Percentiles rank a stretch among this genome's conserved stretches.
Conservation (phyloP, 2,329 filamentous ascomycete species). For the Acrodontium crateriforme region DNA sequence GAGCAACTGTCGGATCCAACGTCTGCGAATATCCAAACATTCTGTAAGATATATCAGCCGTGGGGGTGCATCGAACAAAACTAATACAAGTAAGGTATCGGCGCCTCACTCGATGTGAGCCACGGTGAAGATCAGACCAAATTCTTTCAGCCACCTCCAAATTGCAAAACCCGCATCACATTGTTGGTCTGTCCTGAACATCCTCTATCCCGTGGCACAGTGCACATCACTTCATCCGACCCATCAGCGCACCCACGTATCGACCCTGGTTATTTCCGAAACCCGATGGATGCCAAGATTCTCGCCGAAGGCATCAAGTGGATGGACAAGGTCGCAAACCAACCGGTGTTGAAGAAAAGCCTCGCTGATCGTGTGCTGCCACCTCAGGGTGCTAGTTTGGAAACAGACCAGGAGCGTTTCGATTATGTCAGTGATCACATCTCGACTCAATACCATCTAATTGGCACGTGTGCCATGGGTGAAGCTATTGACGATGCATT, state of each 20-base stretch:
- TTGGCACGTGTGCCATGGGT: conserved; percentile 23
- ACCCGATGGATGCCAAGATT: conserved; percentile 19
- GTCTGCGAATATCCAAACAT: conserved; percentile 25
- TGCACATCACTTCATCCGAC: conserved; percentile 18
- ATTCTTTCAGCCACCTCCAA: conserved; percentile 20
- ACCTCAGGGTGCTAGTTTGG: conserved; percentile 13
- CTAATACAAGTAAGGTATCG: conserved; percentile 11
- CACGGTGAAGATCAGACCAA: conserved; percentile 15
- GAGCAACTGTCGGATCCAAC: conserved; percentile 19
- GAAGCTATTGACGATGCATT: conserved; percentile 19
- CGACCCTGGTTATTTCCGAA: conserved; percentile 20
- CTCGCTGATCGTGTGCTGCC: conserved; percentile 26
- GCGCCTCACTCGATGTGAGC: conserved; percentile 18
- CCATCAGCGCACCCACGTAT: conserved; percentile 16
- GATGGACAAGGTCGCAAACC: conserved; percentile 30
- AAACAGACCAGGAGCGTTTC: conserved; percentile 14
- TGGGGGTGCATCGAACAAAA: neutral
- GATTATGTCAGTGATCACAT: conserved; percentile 18
- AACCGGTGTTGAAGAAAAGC: conserved; percentile 28
- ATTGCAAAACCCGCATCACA: conserved; percentile 19
- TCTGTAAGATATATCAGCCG: conserved; percentile 14
- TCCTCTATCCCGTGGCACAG: conserved; percentile 16
- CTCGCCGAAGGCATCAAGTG: conserved; percentile 23
- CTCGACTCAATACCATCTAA: conserved; percentile 26
- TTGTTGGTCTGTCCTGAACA: conserved; percentile 18